Percentiles rank a stretch among this genome's conserved stretches.
Evolutionary conservation across 1,284 basidiomycete species (phyloP).

Genomic region (Peniophora sp.): DNA sequence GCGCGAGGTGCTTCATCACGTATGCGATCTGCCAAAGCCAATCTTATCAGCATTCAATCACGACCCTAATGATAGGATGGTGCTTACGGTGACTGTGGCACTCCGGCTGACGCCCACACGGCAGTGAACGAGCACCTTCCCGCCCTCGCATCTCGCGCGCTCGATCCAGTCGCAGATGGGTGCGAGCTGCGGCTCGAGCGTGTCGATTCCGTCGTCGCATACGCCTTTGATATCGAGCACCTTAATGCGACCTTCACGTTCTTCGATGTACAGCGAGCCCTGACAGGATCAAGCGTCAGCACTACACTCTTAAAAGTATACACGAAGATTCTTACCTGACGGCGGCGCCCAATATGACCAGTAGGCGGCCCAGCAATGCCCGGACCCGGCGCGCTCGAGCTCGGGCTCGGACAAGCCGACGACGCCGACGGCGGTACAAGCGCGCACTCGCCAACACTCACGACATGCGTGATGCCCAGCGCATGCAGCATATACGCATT

Average conservation of each 20-base stretch:
- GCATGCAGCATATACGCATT: constrained; percentile 95
- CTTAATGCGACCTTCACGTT: constrained; percentile 79
- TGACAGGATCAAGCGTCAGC: constrained; percentile 38
- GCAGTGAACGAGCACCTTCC: constrained; percentile 92
- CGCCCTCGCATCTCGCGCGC: constrained; percentile 71
- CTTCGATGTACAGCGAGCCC: constrained; percentile 81
- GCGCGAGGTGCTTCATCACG: constrained; percentile 88
- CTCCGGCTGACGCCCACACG: constrained; percentile 91
- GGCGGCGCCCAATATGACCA: background rate
- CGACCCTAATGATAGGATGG: constrained; percentile 5
- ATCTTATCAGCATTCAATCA: constrained; percentile 1
- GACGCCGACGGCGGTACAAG: constrained; percentile 56
- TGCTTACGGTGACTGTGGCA: constrained; percentile 80
- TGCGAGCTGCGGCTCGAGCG: constrained; percentile 80
- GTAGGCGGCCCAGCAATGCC: background rate
- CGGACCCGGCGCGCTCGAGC: background rate
- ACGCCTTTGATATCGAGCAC: constrained; percentile 86
- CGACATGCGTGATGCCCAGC: constrained; percentile 95
- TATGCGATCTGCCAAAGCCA: constrained; percentile 70
- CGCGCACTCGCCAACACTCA: constrained; percentile 93
- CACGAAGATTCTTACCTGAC: background rate
- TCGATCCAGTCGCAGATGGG: constrained; percentile 94
- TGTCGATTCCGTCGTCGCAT: constrained; percentile 95
- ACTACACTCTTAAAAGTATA: no score
- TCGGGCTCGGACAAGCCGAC: background rate